These are phyloP conservation scores for Barnettozyma vustinii DNA, from an alignment of 805 yeast species.

Conservation along the genomic window DNA sequence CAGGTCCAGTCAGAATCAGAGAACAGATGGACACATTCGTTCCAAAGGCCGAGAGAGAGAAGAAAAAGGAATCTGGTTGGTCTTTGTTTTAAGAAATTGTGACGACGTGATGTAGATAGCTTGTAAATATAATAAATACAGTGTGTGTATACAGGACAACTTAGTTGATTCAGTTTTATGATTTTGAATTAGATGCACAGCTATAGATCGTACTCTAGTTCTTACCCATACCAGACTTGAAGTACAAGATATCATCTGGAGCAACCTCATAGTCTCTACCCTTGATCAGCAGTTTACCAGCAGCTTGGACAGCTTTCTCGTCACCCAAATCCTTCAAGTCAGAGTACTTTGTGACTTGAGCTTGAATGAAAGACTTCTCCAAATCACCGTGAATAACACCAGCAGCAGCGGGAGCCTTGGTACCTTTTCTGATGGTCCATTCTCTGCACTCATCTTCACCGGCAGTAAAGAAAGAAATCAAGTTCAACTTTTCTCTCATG, in stretches of 20 bases:
- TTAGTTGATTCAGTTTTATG: constrained; percentile 30
- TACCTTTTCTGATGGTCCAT: constrained; percentile 92
- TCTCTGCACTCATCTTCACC: constrained; percentile 97
- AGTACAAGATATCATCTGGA: constrained; percentile 88
- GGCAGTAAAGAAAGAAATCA: constrained; percentile 92
- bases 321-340: constrained; percentile 76
- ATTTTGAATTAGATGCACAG: background rate
- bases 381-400: constrained; percentile 96
- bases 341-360: constrained; percentile 82
- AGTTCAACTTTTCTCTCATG: constrained; percentile 81
- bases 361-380: constrained; percentile 91
- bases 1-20: constrained; percentile 72
- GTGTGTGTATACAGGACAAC: background rate
- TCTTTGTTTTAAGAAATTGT: constrained; percentile 24
- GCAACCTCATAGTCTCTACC: constrained; percentile 95
- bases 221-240: constrained; percentile 94
- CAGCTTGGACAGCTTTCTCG: constrained; percentile 76
- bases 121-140: background rate
- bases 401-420: constrained; percentile 97
- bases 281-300: constrained; percentile 84
- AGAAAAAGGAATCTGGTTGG: constrained; percentile 55
- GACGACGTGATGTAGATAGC: background rate
- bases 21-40: constrained; percentile 71
- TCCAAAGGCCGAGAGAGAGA: constrained; percentile 66
- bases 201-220: background rate